phyloP scores from a whole-genome alignment of 2,329 filamentous ascomycete genomes.

The Knufia fluminis region DNA sequence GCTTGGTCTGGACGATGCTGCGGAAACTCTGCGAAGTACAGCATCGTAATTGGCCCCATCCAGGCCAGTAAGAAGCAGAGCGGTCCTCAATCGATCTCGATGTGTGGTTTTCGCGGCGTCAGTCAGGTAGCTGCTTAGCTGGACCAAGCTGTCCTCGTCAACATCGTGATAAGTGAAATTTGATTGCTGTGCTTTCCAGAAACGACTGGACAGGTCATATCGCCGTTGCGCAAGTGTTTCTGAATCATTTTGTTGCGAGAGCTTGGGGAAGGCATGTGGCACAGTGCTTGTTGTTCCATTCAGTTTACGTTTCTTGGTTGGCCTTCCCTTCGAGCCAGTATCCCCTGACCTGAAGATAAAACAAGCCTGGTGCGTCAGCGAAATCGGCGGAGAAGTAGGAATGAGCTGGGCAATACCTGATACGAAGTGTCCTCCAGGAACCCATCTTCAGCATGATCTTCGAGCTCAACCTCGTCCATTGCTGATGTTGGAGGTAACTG shows the following conservation, averaged over 20 bases:
- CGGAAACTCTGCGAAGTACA: constrained; percentile 10
- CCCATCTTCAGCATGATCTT: background rate
- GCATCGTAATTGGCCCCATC: constrained; percentile 11
- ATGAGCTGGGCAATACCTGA: background rate
- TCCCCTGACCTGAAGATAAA: constrained; percentile 19
- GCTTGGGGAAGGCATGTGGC: constrained; percentile 27
- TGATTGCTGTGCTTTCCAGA: constrained; percentile 32
- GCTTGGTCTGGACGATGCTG: background rate
- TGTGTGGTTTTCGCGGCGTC: background rate
- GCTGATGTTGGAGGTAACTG: background rate
- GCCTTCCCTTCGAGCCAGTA: constrained; percentile 29
- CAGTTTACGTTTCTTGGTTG: constrained; percentile 51
- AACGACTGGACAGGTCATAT: constrained; percentile 29
- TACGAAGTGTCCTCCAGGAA: constrained; percentile 6
- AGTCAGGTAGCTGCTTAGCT: constrained; percentile 23
- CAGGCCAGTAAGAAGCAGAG: constrained; percentile 14
- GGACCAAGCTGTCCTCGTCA: constrained; percentile 31
- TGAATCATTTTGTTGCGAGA: constrained; percentile 33
- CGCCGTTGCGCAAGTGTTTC: constrained; percentile 27
- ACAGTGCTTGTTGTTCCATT: constrained; percentile 18
- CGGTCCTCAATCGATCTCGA: constrained; percentile 12
- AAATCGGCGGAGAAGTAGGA: too few relatives aligned
- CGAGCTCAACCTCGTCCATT: constrained; percentile 6
- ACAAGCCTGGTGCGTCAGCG: constrained; percentile 18
- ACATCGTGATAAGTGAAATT: constrained; percentile 33